These are phyloP conservation scores for Calycina herbarum DNA, from an alignment of 2,329 filamentous ascomycete species.

Conservation along the genomic window DNA sequence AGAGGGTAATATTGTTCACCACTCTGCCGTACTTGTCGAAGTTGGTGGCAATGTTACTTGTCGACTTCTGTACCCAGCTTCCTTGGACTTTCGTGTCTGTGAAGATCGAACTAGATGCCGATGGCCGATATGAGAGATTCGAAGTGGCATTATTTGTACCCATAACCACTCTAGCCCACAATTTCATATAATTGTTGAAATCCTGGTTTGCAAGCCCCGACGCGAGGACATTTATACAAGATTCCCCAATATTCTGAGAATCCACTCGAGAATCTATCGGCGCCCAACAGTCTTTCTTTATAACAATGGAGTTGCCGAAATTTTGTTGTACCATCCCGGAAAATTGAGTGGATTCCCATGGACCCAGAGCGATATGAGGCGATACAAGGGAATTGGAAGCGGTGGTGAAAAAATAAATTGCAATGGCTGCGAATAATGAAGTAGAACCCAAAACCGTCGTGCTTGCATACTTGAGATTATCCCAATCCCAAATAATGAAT, in stretches of 20 bases:
- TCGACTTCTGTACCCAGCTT: conserved; percentile 12
- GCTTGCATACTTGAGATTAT: conserved; percentile 14
- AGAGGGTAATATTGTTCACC: conserved; percentile 19
- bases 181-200: conserved; percentile 18
- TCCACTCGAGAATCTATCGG: conserved; percentile 14
- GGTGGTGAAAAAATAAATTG: conserved; percentile 13
- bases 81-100: conserved; percentile 8
- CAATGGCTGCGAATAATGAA: conserved; percentile 12
- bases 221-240: conserved; percentile 16
- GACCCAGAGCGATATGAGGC: conserved; percentile 12
- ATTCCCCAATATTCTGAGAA: conserved; percentile 13
- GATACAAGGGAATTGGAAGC: conserved; percentile 17
- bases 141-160: background rate
- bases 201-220: conserved; percentile 14
- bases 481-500: conserved; percentile 12
- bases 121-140: conserved; percentile 9
- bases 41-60: conserved; percentile 10
- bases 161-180: conserved; percentile 3
- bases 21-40: conserved; percentile 13
- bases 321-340: conserved; percentile 7
- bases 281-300: conserved; percentile 15
- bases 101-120: conserved; percentile 15
- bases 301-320: conserved; percentile 15
- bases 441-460: conserved; percentile 14
- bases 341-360: conserved; percentile 11